phyloP scores from a whole-genome alignment of 495 filamentous ascomycete genomes.

The Oidiodendron maius region DNA sequence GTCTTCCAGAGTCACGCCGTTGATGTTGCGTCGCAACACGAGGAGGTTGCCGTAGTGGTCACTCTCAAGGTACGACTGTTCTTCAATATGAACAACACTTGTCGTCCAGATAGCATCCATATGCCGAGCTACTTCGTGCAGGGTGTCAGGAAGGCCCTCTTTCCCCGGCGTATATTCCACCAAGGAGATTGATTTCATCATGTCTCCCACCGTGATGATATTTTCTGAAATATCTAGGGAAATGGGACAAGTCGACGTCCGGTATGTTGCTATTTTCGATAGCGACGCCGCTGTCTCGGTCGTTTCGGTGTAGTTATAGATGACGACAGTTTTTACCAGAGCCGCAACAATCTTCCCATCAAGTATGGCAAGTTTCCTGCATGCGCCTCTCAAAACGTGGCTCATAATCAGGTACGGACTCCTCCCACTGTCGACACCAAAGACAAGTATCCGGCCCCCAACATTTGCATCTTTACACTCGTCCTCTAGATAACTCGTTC shows the following conservation, averaged over 20 bases:
- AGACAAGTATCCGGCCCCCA: conserved; percentile 70
- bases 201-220: conserved; percentile 77
- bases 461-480: conserved; percentile 28
- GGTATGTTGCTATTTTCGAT: conserved; percentile 63
- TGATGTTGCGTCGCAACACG: conserved; percentile 63
- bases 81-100: conserved; percentile 63
- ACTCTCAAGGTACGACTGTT: conserved; percentile 68
- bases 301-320: conserved; percentile 49
- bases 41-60: conserved; percentile 86
- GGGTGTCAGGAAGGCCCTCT: conserved; percentile 36
- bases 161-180: conserved; percentile 55
- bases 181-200: conserved; percentile 89
- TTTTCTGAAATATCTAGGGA: conserved; percentile 67
- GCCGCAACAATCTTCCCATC: conserved; percentile 78
- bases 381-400: conserved; percentile 63
- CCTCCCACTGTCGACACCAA: conserved; percentile 72
- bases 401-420: conserved; percentile 62
- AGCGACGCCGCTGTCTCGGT: conserved; percentile 46
- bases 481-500: conserved; percentile 71
- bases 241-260: conserved; percentile 78
- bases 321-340: conserved; percentile 75
- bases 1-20: conserved; percentile 71
- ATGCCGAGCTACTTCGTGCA: conserved; percentile 74
- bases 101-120: conserved; percentile 78
- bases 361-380: conserved; percentile 68